phyloP scores from a whole-genome alignment of 768 basidiomycete species.

The Gloeophyllum trabeum region DNA sequence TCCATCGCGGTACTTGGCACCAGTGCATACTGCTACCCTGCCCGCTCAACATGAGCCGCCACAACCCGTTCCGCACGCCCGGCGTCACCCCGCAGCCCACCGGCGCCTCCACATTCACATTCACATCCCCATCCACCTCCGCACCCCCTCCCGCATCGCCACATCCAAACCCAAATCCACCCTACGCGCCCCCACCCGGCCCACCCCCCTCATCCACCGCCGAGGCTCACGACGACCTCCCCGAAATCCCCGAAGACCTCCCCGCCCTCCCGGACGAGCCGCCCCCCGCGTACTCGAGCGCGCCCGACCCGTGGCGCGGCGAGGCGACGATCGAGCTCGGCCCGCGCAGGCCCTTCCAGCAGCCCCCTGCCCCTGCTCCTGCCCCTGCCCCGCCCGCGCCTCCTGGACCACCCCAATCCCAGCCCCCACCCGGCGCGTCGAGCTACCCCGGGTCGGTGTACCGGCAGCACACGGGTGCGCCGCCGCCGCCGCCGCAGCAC shows the following conservation, averaged over 20 bases:
- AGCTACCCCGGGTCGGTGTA: slow-evolving; percentile 5
- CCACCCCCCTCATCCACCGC: not conserved
- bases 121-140: not conserved
- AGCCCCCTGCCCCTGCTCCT: slow-evolving; percentile 12
- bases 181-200: slow-evolving; percentile 1
- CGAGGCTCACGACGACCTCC: not conserved
- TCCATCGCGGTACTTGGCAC: no score
- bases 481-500: slow-evolving; percentile 1
- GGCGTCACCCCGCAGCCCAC: slow-evolving; percentile 18
- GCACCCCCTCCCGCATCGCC: slow-evolving; percentile 1
- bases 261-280: slow-evolving; percentile 23
- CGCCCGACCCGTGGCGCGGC: slow-evolving; percentile 39
- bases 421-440: slow-evolving; percentile 2
- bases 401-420: slow-evolving; percentile 10
- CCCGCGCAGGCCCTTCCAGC: slow-evolving; percentile 52
- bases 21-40: no score
- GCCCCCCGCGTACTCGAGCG: slow-evolving; percentile 62
- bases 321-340: slow-evolving; percentile 56
- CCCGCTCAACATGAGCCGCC: no score
- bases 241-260: slow-evolving; percentile 6
- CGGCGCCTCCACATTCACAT: slow-evolving; percentile 7
- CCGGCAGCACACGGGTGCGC: slow-evolving; percentile 5
- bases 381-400: slow-evolving; percentile 3
- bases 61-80: slow-evolving; percentile 25
- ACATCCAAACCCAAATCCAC: not conserved